These are phyloP conservation scores for Kwoniella europaea DNA, from an alignment of 768 basidiomycete genomes.

Conservation along the genomic window DNA sequence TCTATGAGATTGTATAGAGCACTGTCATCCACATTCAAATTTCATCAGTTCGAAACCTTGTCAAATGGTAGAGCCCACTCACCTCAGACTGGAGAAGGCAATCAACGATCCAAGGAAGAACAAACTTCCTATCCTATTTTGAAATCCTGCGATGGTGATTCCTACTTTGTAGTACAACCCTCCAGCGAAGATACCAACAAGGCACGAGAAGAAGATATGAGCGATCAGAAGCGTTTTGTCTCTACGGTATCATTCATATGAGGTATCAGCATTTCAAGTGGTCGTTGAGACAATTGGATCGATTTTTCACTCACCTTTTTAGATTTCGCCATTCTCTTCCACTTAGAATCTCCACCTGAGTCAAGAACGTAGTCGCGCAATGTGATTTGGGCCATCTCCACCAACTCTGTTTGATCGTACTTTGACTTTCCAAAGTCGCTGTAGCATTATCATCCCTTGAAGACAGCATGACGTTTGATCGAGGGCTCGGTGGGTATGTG, in stretches of 20 bases:
- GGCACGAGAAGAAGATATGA: slow-evolving; percentile 70
- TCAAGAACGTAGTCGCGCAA: slow-evolving; percentile 81
- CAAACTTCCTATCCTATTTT: slow-evolving; percentile 82
- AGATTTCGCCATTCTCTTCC: slow-evolving; percentile 86
- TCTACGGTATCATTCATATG: slow-evolving; percentile 58
- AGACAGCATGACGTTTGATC: not conserved
- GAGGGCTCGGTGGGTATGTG: slow-evolving; percentile 18
- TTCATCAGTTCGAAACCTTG: too few species aligned
- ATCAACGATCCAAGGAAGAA: slow-evolving; percentile 94
- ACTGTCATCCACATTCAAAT: slow-evolving; percentile 59
- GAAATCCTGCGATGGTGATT: slow-evolving; percentile 86
- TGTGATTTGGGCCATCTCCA: slow-evolving; percentile 37
- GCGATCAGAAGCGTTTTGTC: slow-evolving; percentile 82
- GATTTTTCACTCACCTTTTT: slow-evolving; percentile 62
- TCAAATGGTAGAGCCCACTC: too few species aligned
- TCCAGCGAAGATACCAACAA: slow-evolving; percentile 86
- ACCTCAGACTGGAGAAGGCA: slow-evolving; percentile 81
- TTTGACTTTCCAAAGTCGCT: not conserved
- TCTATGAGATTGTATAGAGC: slow-evolving; percentile 87
- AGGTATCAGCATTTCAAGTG: slow-evolving; percentile 5
- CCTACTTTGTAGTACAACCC: slow-evolving; percentile 84
- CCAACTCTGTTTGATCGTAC: slow-evolving; percentile 14
- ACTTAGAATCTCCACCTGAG: slow-evolving; percentile 80
- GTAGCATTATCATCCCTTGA: not conserved
- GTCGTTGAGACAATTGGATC: not conserved